Base-by-base conservation (phyloP, 352 stramenopile genomes). In the Pythium utonaiense region DNA sequence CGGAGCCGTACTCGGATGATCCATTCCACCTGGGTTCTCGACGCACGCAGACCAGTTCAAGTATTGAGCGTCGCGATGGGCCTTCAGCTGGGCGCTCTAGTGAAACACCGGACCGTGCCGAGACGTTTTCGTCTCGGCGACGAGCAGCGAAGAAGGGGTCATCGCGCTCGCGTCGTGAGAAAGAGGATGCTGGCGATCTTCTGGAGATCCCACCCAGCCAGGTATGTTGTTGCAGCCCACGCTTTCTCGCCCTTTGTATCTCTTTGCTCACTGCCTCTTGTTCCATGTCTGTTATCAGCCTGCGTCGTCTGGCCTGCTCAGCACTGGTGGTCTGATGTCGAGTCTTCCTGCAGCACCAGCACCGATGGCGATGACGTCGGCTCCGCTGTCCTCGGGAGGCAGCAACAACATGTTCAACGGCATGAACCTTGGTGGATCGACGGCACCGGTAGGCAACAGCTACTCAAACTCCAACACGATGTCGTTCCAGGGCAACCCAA, bases 1-100 rank as follows among this genome's bases (percentile, higher is more conserved):
- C 74, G 0, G 80, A 88, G 38, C 80, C 80, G 42, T 92, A 94
- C 66, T 86, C 79, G 47, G 85, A 95, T 47, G 80, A 91, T 38
- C 85, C 78, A 12, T 93, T 91, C 55, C 78, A 88, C 59, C 49
- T 93, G 34, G 78, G 78, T n/a, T 82, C 66, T 8, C 78, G 70
- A 33, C 72, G 70, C 12, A 85, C 75, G 27, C 69, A 84, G 56
- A 87, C 62, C 44, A 73, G 51, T 2, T 45, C 74, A 3, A 73
- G 55, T 31, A 58, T 67, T 22, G 75, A 89, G 10, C 69, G 34
- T 40, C 31, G 53, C 45, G 53, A 52, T 21, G 25, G 36, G 5
- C 28, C 28, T 7, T 34, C 45, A 16, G 55, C 47, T 31, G 50
- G 36, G 28, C 66, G 57, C 0, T 67, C 74, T 34, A 75, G 70